Conservation (phyloP, 164 flowering plant species). For the Vitis cinerea region DNA sequence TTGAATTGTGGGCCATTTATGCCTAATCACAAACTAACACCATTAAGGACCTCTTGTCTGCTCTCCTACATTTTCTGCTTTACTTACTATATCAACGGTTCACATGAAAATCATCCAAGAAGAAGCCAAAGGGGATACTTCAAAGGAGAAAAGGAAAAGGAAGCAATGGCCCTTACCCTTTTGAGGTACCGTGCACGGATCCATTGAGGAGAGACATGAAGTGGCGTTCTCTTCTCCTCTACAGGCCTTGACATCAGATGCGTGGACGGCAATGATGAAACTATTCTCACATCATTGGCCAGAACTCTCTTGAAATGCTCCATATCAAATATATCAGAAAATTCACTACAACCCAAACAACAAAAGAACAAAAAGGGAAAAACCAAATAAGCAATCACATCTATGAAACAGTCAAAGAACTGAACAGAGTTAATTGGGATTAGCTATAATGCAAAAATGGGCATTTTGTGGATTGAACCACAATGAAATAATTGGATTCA, state of each 20-base stretch:
- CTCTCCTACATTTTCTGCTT: not conserved
- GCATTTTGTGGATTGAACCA: not conserved
- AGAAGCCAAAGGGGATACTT: not conserved
- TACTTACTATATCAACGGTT: not conserved
- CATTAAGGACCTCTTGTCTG: not conserved
- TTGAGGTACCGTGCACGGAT: conserved; percentile 75
- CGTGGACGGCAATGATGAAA: conserved; percentile 90
- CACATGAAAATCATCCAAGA: not conserved
- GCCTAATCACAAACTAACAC: conserved; percentile 7
- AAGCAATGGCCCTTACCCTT: conserved; percentile 45
- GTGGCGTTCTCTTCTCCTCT: conserved; percentile 83
- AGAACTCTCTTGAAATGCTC: conserved; percentile 85
- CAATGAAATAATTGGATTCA: not conserved
- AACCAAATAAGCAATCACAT: conserved; percentile 4
- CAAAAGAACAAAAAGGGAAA: not conserved
- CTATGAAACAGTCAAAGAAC: not conserved
- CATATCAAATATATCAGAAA: conserved; percentile 91
- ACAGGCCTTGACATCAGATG: conserved; percentile 91
- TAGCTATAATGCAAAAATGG: not conserved
- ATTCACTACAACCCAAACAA: conserved; percentile 59
- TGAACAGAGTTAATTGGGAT: not conserved
- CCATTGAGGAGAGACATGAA: conserved; percentile 83
- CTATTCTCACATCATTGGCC: conserved; percentile 68
- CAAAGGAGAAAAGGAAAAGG: not conserved
- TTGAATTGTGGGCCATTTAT: conserved; percentile 3